Evolutionary conservation across 2,329 filamentous ascomycete species (phyloP), one percentile per base, ranked within the genome.

Genomic region (Colletotrichum costaricense): DNA sequence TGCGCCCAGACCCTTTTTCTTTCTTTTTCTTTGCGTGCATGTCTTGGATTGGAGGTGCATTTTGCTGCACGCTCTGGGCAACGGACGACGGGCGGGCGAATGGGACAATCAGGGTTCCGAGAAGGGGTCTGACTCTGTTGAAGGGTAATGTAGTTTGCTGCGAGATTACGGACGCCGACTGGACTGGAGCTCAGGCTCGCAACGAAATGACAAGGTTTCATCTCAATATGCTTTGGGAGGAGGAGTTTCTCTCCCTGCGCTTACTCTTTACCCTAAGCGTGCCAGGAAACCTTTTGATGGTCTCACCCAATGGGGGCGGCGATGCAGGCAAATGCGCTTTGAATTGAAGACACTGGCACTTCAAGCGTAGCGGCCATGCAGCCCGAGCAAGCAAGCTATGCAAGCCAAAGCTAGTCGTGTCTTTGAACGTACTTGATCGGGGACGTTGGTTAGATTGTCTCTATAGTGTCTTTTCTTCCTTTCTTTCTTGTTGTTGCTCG

Each of bases 131-230:
- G 30, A 35, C 16, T 26, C 57, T 28, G 58, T 46, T n/a, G 59
- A 26, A 55, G 59, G 59, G 24, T 35, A 49, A 49, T 19, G 42
- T 8, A n/a, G 42, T 49, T 49, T 22, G 42, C 42, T 49, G 19
- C 42, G 42, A 49, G 19, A n/a, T 49, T 49, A 19, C 42, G 8
- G 42, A 49, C 30, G 59, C 19, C 12, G 28, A 12, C 24, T 62
- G 33, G 35, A 16, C 5, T 38, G 33, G 33, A 30, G 33, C 52
- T 55, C 35, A 33, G 60, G 70, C 66, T 73, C 60, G 70, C 67
- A 65, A 42, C 35, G 70, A 70, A 73, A 73, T 73, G 33, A 73
- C 60, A 60, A 62, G 67, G 70, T 73, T 70, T 73, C 70, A 73
- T 70, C 26, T 55, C 70, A 65, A 28, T 60, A 57, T 56, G 60